A percentile compares a stretch with the other conserved stretches of the same genome.
phyloP scores from a whole-genome alignment of 164 flowering plant genomes.

The Protea cynaroides region DNA sequence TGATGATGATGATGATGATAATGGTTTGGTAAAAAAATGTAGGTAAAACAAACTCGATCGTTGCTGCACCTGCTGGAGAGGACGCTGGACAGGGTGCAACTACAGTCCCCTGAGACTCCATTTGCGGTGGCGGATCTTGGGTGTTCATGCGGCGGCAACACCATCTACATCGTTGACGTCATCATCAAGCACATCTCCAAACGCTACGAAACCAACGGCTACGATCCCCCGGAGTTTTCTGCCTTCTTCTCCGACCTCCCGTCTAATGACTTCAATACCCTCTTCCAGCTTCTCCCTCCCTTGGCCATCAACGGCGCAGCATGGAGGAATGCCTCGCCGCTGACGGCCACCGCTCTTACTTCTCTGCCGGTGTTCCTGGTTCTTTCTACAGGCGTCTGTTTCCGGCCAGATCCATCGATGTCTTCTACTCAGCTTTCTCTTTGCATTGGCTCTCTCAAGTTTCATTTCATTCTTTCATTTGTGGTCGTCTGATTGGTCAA shows the following conservation, averaged over 20 bases:
- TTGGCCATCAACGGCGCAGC: slow-evolving; percentile 38
- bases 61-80: slow-evolving; percentile 70
- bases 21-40: slow-evolving; percentile 1
- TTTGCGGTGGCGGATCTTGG: slow-evolving; percentile 77
- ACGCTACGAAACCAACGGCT: slow-evolving; percentile 54
- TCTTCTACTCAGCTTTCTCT: slow-evolving; percentile 85
- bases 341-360: slow-evolving; percentile 55
- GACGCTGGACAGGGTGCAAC: slow-evolving; percentile 50
- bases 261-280: slow-evolving; percentile 87
- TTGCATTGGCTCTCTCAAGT: slow-evolving; percentile 97
- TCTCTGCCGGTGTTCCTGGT: slow-evolving; percentile 85
- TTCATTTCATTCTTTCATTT: no score
- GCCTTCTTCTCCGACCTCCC: slow-evolving; percentile 90
- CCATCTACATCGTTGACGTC: slow-evolving; percentile 49
- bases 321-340: slow-evolving; percentile 81
- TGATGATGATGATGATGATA: not conserved
- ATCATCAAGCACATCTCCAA: slow-evolving; percentile 69
- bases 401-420: slow-evolving; percentile 57
- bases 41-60: slow-evolving; percentile 79
- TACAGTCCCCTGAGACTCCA: slow-evolving; percentile 33
- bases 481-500: no score
- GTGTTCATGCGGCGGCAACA: slow-evolving; percentile 74
- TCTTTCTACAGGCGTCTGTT: no score
- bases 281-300: slow-evolving; percentile 84
- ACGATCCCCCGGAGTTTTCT: slow-evolving; percentile 65